Evolutionary conservation across 2,329 filamentous ascomycete genomes (phyloP).

Genomic region (Hypoxylon sp.): DNA sequence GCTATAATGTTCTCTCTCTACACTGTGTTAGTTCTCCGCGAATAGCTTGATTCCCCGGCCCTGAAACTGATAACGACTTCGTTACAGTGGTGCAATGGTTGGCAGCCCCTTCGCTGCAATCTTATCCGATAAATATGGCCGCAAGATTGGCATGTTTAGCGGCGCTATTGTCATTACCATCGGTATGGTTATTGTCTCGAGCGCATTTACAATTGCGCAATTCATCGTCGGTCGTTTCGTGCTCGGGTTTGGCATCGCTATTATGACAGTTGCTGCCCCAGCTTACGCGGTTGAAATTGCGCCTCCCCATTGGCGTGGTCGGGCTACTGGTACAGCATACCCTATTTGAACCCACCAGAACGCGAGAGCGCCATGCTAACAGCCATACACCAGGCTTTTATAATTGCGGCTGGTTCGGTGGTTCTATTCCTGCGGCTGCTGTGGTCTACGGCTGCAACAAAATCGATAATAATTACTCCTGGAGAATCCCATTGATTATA

Average conservation of each 20-base stretch:
- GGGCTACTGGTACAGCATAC: constrained; percentile 58
- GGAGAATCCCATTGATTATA: constrained; percentile 65
- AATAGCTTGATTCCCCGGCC: not conserved
- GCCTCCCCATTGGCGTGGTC: constrained; percentile 66
- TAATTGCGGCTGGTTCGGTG: constrained; percentile 69
- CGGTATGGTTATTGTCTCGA: constrained; percentile 61
- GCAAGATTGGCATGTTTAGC: constrained; percentile 62
- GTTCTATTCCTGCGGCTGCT: constrained; percentile 65
- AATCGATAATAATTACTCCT: constrained; percentile 63
- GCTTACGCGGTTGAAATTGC: constrained; percentile 65
- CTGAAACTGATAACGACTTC: constrained; percentile 17
- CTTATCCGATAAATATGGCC: constrained; percentile 62
- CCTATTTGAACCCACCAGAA: constrained; percentile 1
- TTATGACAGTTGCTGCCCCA: constrained; percentile 65
- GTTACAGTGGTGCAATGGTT: constrained; percentile 60
- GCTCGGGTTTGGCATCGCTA: constrained; percentile 63
- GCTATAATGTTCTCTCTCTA: constrained; percentile 64
- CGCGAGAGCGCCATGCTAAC: constrained; percentile 6
- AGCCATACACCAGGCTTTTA: constrained; percentile 59
- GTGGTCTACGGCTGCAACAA: constrained; percentile 64
- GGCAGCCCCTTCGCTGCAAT: constrained; percentile 61
- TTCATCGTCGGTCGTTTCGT: constrained; percentile 64
- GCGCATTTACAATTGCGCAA: constrained; percentile 56
- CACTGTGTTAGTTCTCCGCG: constrained; percentile 59
- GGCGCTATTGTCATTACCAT: constrained; percentile 63